Evolutionary conservation across 805 yeast species (phyloP).

Genomic region (Wickerhamiella sorbophila): DNA sequence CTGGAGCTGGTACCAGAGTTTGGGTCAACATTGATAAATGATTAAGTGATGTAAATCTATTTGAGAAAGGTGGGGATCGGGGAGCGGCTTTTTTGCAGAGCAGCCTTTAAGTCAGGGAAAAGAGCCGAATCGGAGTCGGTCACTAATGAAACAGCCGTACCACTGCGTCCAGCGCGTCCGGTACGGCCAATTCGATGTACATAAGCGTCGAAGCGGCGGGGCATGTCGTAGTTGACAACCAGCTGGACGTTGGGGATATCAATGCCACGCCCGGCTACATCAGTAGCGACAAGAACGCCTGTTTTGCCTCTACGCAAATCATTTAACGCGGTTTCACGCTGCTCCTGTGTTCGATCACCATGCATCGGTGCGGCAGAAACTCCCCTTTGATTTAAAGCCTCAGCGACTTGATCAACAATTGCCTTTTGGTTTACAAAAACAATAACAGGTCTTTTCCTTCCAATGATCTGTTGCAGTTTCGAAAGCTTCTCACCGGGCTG

Average conservation of each 20-base stretch:
- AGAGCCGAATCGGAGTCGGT: constrained; percentile 7
- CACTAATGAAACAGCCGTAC: constrained; percentile 62
- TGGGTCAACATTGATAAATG: background rate
- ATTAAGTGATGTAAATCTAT: background rate
- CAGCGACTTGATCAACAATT: constrained; percentile 52
- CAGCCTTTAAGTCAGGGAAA: constrained; percentile 9
- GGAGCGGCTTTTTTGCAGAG: constrained; percentile 4
- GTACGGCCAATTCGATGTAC: constrained; percentile 93
- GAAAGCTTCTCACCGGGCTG: constrained; percentile 10
- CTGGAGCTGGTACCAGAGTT: constrained; percentile 63
- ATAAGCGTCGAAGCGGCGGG: constrained; percentile 63
- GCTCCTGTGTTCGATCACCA: constrained; percentile 75
- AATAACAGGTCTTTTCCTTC: constrained; percentile 40
- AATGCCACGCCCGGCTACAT: constrained; percentile 91
- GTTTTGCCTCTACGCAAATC: constrained; percentile 41
- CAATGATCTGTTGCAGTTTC: constrained; percentile 30
- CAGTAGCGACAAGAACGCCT: constrained; percentile 73
- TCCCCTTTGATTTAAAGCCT: constrained; percentile 34
- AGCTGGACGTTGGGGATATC: constrained; percentile 79
- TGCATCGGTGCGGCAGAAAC: constrained; percentile 52
- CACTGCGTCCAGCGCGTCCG: constrained; percentile 81
- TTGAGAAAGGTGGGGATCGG: constrained; percentile 1
- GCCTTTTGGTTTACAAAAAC: constrained; percentile 69
- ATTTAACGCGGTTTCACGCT: constrained; percentile 63
- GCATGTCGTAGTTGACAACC: constrained; percentile 79